Evolutionary conservation across 306 rosid genomes (phyloP).

Genomic region (Notholithocarpus densiflorus): DNA sequence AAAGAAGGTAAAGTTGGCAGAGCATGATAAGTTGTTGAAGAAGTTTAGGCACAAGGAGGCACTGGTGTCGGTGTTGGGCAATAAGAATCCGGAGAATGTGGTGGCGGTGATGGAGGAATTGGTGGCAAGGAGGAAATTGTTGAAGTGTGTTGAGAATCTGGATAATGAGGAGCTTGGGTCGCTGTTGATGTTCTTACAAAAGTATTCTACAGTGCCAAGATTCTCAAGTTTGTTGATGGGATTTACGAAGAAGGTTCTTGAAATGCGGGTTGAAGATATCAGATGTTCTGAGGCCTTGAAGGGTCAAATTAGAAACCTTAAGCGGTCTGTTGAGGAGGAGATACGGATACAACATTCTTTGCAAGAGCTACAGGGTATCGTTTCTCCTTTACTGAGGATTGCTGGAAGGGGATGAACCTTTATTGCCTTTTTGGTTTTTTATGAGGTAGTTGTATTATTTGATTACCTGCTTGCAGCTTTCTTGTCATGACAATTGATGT

Average conservation of each 20-base stretch:
- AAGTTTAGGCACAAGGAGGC: conserved; percentile 88
- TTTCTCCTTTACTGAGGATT: conserved; percentile 75
- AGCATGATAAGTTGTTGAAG: conserved; percentile 74
- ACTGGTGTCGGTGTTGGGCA: conserved; percentile 55
- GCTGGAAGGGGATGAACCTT: conserved; percentile 69
- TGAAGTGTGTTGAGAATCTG: conserved; percentile 59
- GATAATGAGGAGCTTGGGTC: conserved; percentile 57
- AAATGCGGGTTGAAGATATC: conserved; percentile 63
- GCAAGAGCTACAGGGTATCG: conserved; percentile 82
- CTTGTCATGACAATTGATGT: neutral
- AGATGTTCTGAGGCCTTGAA: conserved; percentile 43
- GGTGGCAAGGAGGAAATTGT: conserved; percentile 71
- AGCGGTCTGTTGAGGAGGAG: conserved; percentile 75
- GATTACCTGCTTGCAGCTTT: neutral
- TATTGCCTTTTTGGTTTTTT: neutral
- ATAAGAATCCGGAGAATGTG: conserved; percentile 65
- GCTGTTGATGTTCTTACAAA: conserved; percentile 60
- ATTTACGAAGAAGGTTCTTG: conserved; percentile 69
- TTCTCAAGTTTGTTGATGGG: conserved; percentile 63
- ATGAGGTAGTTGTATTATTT: conserved; percentile 1
- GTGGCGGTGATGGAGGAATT: conserved; percentile 89
- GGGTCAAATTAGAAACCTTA: conserved; percentile 57
- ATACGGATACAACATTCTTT: conserved; percentile 60
- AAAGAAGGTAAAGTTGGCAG: conserved; percentile 52
- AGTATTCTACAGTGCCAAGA: conserved; percentile 55